Evolutionary conservation across 2,329 filamentous ascomycete genomes (phyloP), one percentile per base, ranked within the genome.

Genomic region (Harringtonia lauricola): DNA sequence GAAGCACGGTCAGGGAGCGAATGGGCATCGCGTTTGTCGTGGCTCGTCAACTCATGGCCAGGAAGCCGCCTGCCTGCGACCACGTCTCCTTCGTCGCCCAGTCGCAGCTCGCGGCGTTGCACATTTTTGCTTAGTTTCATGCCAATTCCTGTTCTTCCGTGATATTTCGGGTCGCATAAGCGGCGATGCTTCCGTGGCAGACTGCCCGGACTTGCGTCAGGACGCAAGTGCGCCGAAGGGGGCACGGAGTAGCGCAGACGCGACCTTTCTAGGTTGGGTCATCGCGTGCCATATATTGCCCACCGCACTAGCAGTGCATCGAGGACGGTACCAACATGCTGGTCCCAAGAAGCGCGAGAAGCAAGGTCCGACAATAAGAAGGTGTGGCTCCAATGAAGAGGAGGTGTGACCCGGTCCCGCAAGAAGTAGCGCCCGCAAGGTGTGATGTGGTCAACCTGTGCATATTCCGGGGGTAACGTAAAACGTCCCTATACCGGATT

Each of bases 211-310:
- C 36, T 44, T 49, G 47, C 47, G 47, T 47, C 37, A 8, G 31
- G 39, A 47, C 47, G 47, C 47, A 47, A 17, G 13, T 49, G 47
- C 47, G 47, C 29, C 43, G 38, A 31, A 48, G 40, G 46, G 31
- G 42, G 43, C 42, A 31, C 31, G 31, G 36, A 37, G 30, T 26
- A 17, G 14, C n/a, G n/a, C 18, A 37, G 17, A 39, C 29, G 42
- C 36, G 22, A 36, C 29, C 36, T 21, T 15, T n/a, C n/a, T 22
- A 34, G 42, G 42, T 33, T 44, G 22, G 36, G 36, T 39, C 36
- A 39, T 36, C 12, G 30, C 19, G 19, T 28, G 28, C n/a, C 22
- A 35, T 22, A 28, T 19, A 35, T 29, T 29, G 28, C n/a, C 21
- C n/a, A n/a, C n/a, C 17, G 36, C 36, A 33, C 35, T 39, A 39